These are phyloP conservation scores for Podaxis sp. DNA, from an alignment of 768 basidiomycete genomes.

Conservation along the genomic window DNA sequence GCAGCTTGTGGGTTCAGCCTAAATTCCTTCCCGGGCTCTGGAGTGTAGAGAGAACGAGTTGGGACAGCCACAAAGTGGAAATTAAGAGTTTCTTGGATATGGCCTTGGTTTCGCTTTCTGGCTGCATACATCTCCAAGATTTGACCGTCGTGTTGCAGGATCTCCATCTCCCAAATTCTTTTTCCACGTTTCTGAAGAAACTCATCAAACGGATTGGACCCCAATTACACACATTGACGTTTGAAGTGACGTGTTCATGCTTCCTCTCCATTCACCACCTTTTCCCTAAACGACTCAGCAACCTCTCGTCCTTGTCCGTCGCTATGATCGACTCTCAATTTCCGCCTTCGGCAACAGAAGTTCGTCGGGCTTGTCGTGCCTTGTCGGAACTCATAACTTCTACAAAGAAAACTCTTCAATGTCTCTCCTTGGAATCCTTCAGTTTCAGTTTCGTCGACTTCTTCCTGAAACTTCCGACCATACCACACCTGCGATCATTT, in stretches of 20 bases:
- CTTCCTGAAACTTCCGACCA: not conserved
- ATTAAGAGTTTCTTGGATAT: conserved; percentile 14
- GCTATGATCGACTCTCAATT: not conserved
- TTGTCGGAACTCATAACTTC: not conserved
- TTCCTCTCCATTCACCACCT: not conserved
- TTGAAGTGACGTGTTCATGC: not conserved
- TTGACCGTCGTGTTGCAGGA: conserved; percentile 27
- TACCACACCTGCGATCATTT: not conserved
- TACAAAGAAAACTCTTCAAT: not conserved
- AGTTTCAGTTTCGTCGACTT: not conserved
- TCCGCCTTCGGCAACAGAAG: not conserved
- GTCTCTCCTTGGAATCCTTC: not conserved
- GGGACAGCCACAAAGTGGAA: not conserved
- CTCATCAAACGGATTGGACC: conserved; percentile 15
- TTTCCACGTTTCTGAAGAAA: conserved; percentile 20
- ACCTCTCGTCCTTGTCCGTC: not conserved
- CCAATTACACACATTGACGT: not conserved
- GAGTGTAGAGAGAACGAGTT: not conserved
- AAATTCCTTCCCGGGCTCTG: conserved; percentile 25
- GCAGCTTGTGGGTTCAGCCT: conserved; percentile 27
- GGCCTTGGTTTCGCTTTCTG: conserved; percentile 14
- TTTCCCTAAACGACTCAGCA: not conserved
- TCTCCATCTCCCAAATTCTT: conserved; percentile 20
- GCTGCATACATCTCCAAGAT: conserved; percentile 22
- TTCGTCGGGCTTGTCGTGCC: not conserved